These are phyloP conservation scores for Williopsis jadinii DNA, from an alignment of 1,139 yeast species.

Conservation along the genomic window DNA sequence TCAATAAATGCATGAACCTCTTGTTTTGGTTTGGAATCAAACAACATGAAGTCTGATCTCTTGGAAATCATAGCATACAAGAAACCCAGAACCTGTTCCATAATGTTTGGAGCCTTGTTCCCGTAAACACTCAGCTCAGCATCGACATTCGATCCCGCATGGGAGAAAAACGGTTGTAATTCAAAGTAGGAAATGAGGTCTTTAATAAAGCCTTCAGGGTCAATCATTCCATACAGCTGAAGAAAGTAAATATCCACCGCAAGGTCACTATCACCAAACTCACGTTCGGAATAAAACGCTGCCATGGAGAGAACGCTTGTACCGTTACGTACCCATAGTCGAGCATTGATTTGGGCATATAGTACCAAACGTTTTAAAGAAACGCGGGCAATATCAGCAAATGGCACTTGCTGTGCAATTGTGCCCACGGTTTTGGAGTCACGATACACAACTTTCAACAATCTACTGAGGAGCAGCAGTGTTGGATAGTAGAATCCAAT, in stretches of 20 bases:
- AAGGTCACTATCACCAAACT: conserved; percentile 23
- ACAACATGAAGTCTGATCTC: conserved; percentile 39
- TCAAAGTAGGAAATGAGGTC: conserved; percentile 61
- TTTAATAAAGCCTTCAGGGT: conserved; percentile 31
- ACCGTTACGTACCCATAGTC: conserved; percentile 68
- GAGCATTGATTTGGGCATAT: conserved; percentile 47
- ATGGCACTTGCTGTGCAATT: conserved; percentile 23
- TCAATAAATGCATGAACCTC: conserved; percentile 26
- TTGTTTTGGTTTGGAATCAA: conserved; percentile 25
- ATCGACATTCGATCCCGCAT: conserved; percentile 23
- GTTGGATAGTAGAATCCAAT: conserved; percentile 56
- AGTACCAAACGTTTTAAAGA: conserved; percentile 54
- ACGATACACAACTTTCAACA: conserved; percentile 22
- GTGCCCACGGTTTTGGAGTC: conserved; percentile 18
- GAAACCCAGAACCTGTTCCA: conserved; percentile 48
- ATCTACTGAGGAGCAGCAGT: conserved; percentile 36
- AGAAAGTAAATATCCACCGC: conserved; percentile 50
- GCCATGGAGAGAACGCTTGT: conserved; percentile 43
- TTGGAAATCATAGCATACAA: conserved; percentile 51
- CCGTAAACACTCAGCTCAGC: conserved; percentile 44
- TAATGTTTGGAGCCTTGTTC: conserved; percentile 44
- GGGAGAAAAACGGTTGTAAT: conserved; percentile 43
- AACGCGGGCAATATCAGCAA: conserved; percentile 43
- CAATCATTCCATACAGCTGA: conserved; percentile 45
- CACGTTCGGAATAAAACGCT: conserved; percentile 28